Base-by-base conservation (phyloP, 352 stramenopile genomes). In the Phytopythium oedochilum region DNA sequence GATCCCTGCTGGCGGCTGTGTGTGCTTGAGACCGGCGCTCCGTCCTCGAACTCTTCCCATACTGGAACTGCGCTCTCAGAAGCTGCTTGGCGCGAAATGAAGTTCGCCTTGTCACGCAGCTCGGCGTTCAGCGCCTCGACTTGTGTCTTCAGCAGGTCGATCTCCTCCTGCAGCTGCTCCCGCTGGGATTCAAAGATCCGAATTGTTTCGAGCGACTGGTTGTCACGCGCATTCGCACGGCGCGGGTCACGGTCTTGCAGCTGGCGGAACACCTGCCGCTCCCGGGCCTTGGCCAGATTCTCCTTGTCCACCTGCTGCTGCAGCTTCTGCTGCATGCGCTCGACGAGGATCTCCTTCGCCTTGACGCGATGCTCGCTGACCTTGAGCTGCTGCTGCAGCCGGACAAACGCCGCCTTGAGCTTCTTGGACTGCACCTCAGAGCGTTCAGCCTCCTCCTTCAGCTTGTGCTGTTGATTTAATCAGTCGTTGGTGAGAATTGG, bases 331-430 rank as follows among this genome's bases (percentile, higher is more conserved):
- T 95, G 84, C 66, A 96, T 85, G 14, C 71, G 75, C 29, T 96
- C 79, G 1, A 93, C 66, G 0, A 92, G 60, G 12, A 86, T 66
- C 39, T 96, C 86, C 53, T 94, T 96, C 4, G 85, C 83, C 59
- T 92, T 92, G 6, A 96, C 86, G 5, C 85, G 75, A 25, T 95
- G 86, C 44, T 96, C 85, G 45, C 82, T 94, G 5, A 92, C 77
- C 57, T 92, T 92, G 1, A 96, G 60, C 56, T 96, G 84, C 48
- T 95, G 86, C 60, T 92, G 73, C 22, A 94, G 63, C 34, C 80
- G 79, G 11, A 85, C 43, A 54, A 63, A 78, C 17, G 85, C 78
- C 10, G 64, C 73, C 51, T 90, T 90, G 17, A 90, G 59, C 28
- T 73, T 67, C 53, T 89, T 92, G 7, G 59, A 53, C 18, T 86